phyloP scores from a whole-genome alignment of 257 asterid species.

The Cynanchum wilfordii region DNA sequence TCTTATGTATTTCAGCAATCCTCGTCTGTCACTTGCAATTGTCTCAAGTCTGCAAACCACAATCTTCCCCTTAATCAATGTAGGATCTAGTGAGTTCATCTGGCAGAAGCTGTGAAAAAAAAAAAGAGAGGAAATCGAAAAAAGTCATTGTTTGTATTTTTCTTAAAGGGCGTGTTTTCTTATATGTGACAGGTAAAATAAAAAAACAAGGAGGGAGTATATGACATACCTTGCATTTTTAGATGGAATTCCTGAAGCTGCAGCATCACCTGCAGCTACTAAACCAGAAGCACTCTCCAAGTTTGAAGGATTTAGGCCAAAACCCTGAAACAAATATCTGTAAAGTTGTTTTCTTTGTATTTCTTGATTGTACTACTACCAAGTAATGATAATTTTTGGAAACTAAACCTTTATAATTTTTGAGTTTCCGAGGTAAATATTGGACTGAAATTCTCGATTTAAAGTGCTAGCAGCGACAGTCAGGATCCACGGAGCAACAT shows the following conservation, averaged over 20 bases:
- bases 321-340: conserved; percentile 31
- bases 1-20: conserved; percentile 27
- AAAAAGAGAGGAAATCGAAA: neutral
- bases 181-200: too few relatives aligned
- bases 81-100: conserved; percentile 42
- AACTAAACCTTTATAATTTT: conserved; percentile 32
- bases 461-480: conserved; percentile 74
- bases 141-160: too few relatives aligned
- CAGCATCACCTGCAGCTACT: conserved; percentile 44
- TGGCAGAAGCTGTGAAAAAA: conserved; percentile 47
- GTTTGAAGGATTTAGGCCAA: conserved; percentile 38
- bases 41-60: conserved; percentile 39
- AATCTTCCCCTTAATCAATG: conserved; percentile 45
- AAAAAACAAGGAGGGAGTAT: too few relatives aligned
- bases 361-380: neutral
- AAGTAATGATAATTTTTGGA: neutral
- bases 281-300: conserved; percentile 32
- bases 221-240: conserved; percentile 37
- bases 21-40: conserved; percentile 21
- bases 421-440: conserved; percentile 41
- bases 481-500: conserved; percentile 71
- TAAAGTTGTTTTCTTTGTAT: neutral
- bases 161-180: too few relatives aligned
- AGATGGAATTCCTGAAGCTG: conserved; percentile 41
- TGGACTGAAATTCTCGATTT: conserved; percentile 41